Percentiles rank a stretch among this genome's conserved stretches.
These are phyloP conservation scores for Neonectria punicea DNA, from an alignment of 2,329 filamentous ascomycete genomes.

Conservation along the genomic window DNA sequence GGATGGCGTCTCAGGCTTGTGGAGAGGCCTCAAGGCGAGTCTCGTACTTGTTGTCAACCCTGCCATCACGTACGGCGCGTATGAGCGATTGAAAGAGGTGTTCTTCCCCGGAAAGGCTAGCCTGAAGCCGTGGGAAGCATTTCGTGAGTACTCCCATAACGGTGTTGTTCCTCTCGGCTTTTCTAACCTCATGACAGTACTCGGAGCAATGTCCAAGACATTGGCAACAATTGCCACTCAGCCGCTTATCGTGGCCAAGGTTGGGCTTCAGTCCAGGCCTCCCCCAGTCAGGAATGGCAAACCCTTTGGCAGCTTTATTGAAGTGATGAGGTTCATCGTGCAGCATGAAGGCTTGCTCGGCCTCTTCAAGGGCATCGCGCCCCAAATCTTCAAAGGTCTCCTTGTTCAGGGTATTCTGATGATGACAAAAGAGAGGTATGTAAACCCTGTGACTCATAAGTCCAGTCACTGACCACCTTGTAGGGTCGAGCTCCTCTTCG, in stretches of 20 bases:
- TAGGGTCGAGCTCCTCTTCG: conserved; percentile 88
- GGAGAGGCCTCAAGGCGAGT: conserved; percentile 95
- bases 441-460: not conserved
- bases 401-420: conserved; percentile 95
- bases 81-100: conserved; percentile 83
- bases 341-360: conserved; percentile 84
- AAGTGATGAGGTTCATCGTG: conserved; percentile 95
- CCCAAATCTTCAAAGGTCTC: conserved; percentile 92
- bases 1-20: conserved; percentile 88
- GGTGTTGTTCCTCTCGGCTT: not conserved
- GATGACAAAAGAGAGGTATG: conserved; percentile 97
- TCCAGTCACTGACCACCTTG: conserved; percentile 28
- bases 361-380: conserved; percentile 97
- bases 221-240: conserved; percentile 93
- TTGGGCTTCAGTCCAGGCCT: conserved; percentile 93
- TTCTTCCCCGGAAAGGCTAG: conserved; percentile 81
- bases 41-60: conserved; percentile 96
- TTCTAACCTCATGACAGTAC: conserved; percentile 63
- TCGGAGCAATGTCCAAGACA: conserved; percentile 92
- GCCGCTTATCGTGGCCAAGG: conserved; percentile 96
- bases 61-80: conserved; percentile 96
- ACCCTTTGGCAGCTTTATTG: conserved; percentile 91
- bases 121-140: conserved; percentile 87
- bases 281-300: conserved; percentile 86
- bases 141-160: conserved; percentile 70